Evolutionary conservation across 331 rosid genomes (phyloP).

Genomic region (Stylosanthes scabra): DNA sequence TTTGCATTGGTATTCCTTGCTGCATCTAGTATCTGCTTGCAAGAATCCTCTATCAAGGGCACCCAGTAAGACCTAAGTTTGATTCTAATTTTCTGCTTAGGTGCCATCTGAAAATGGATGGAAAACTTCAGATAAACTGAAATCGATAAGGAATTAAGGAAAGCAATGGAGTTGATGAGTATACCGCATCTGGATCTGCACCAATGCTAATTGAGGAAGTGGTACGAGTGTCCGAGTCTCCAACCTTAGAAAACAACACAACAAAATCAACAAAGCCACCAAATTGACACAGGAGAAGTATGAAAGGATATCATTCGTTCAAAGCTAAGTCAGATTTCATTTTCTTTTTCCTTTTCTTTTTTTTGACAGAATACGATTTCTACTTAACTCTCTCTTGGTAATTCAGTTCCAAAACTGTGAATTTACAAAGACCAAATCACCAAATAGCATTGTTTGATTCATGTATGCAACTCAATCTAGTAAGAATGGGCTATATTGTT

Average conservation of each 20-base stretch:
- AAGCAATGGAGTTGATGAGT: constrained; percentile 1
- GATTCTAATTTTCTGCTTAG: constrained; percentile 96
- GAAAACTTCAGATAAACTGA: constrained; percentile 26
- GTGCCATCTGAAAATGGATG: constrained; percentile 67
- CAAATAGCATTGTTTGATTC: too few relatives aligned
- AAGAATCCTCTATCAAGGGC: constrained; percentile 91
- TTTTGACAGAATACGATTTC: background rate
- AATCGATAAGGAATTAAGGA: constrained; percentile 1
- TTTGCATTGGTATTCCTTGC: constrained; percentile 96
- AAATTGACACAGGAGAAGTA: background rate
- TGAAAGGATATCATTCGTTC: background rate
- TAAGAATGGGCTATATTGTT: too few relatives aligned
- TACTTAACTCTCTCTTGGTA: background rate
- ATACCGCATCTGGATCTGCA: constrained; percentile 77
- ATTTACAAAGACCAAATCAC: too few relatives aligned
- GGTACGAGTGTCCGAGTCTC: constrained; percentile 67
- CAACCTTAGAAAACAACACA: constrained; percentile 52
- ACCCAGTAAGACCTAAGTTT: constrained; percentile 97
- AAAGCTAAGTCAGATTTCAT: background rate
- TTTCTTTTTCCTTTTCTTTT: background rate
- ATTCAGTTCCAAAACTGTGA: too few relatives aligned
- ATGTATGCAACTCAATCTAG: too few relatives aligned
- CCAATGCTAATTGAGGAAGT: constrained; percentile 70
- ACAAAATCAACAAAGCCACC: constrained; percentile 33
- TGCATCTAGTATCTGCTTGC: constrained; percentile 97